A percentile compares a stretch with the other conserved stretches of the same genome.
These are phyloP conservation scores for Acanthamoeba royreba DNA, from an alignment of 208 protist species.

Conservation along the genomic window DNA sequence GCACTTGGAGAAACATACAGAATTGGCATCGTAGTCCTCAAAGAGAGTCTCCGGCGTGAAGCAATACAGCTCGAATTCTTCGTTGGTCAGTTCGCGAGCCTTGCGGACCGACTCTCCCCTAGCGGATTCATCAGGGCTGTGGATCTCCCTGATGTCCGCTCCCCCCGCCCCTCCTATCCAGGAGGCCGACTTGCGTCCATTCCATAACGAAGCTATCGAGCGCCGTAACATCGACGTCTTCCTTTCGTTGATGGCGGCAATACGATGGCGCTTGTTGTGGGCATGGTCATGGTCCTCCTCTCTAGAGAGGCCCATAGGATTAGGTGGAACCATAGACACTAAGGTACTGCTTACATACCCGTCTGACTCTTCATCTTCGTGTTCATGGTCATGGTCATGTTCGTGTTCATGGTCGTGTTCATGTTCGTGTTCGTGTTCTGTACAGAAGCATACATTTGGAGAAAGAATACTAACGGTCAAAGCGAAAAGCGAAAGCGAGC, in stretches of 20 bases:
- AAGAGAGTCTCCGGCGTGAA: not conserved
- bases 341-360: not conserved
- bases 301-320: too few species aligned
- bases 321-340: too few species aligned
- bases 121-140: too few species aligned
- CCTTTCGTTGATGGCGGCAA: not conserved
- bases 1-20: not conserved
- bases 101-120: not conserved
- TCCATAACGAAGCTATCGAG: not conserved
- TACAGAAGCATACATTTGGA: not conserved
- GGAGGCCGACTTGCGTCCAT: not conserved
- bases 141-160: not conserved
- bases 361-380: not conserved
- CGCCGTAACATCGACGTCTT: not conserved
- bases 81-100: not conserved
- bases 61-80: not conserved
- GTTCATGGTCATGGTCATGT: not conserved
- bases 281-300: constrained; percentile 1
- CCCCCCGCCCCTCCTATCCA: not conserved
- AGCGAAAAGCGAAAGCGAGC: not conserved
- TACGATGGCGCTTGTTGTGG: not conserved
- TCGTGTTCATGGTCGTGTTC: not conserved
- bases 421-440: not conserved
- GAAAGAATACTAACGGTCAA: not conserved
- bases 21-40: not conserved